These are phyloP conservation scores for Fusarium sp. DNA, from an alignment of 2,329 filamentous ascomycete genomes.

Conservation along the genomic window DNA sequence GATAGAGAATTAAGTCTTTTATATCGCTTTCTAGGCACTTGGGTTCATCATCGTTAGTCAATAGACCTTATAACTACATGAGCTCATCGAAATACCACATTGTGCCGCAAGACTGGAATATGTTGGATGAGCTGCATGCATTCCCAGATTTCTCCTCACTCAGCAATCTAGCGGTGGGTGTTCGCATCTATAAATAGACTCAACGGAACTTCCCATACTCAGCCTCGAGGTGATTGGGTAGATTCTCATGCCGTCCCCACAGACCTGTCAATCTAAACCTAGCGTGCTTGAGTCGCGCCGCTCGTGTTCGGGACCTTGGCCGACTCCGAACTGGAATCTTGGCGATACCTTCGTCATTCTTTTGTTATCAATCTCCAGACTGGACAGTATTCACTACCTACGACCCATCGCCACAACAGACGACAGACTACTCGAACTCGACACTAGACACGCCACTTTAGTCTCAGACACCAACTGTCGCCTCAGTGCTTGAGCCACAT, in stretches of 20 bases:
- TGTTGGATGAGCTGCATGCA: not conserved
- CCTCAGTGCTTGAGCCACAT: not conserved
- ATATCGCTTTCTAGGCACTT: too few relatives aligned
- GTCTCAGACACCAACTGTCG: not conserved
- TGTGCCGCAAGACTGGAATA: too few relatives aligned
- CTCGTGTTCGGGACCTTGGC: not conserved
- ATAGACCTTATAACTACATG: too few relatives aligned
- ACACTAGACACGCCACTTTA: not conserved
- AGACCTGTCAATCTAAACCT: not conserved
- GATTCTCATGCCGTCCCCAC: not conserved
- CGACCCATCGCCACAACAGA: too few relatives aligned
- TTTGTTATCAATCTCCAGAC: not conserved
- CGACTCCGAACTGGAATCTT: not conserved
- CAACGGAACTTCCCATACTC: not conserved
- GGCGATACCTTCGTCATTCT: not conserved
- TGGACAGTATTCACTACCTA: not conserved
- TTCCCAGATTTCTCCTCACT: not conserved
- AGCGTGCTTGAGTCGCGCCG: not conserved
- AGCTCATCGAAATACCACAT: too few relatives aligned
- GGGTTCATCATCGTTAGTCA: too few relatives aligned
- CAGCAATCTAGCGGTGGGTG: not conserved
- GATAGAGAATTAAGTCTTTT: too few relatives aligned
- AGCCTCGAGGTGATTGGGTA: fast-evolving
- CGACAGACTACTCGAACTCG: fast-evolving
- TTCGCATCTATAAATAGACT: not conserved